Conservation (phyloP, 2,329 filamentous ascomycete species). For the Bipolaris bicolor region DNA sequence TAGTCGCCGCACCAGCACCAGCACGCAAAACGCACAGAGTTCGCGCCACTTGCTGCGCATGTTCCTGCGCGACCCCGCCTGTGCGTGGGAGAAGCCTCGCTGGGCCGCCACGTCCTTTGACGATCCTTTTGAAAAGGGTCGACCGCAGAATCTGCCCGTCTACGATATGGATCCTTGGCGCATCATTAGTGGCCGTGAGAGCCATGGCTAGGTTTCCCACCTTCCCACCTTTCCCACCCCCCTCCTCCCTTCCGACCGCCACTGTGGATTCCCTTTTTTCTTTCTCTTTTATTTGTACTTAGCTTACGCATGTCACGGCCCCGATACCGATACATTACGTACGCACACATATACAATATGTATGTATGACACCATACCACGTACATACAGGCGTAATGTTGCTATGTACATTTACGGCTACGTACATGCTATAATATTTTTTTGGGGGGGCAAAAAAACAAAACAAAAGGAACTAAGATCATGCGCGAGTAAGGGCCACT, state of each 20-base stretch:
- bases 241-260: too few species aligned
- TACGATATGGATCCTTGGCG: slow-evolving; percentile 46
- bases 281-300: not conserved
- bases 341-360: not conserved
- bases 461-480: too few species aligned
- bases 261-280: not conserved
- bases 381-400: not conserved
- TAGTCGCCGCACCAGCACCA: not conserved
- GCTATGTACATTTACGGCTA: too few species aligned
- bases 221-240: too few species aligned
- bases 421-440: not conserved
- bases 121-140: slow-evolving; percentile 39
- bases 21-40: slow-evolving; percentile 19
- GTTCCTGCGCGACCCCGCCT: slow-evolving; percentile 46
- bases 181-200: slow-evolving; percentile 48
- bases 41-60: slow-evolving; percentile 46
- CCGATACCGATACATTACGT: too few species aligned
- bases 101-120: slow-evolving; percentile 21
- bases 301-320: too few species aligned
- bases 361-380: not conserved
- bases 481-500: too few species aligned
- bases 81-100: slow-evolving; percentile 43
- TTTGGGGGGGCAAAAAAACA: too few species aligned
- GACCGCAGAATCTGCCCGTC: slow-evolving; percentile 42
- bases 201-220: slow-evolving; percentile 37